These are phyloP conservation scores for Hygrocybe punicea DNA, from an alignment of 768 basidiomycete species.

Conservation along the genomic window DNA sequence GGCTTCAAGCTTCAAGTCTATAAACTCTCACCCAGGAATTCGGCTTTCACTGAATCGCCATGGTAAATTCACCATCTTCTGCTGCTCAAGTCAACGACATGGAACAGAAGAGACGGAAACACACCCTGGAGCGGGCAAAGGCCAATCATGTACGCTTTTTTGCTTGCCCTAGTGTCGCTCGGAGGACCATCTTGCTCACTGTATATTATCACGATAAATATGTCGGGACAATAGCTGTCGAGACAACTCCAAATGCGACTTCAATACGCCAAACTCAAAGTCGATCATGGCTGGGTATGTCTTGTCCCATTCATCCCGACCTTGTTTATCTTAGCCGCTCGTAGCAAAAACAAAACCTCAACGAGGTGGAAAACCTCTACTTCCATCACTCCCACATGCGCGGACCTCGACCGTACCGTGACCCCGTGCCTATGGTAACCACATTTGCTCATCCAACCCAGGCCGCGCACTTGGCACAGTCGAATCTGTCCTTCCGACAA, in stretches of 20 bases:
- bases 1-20: too few relatives aligned
- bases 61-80: constrained; percentile 35
- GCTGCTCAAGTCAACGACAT: background rate
- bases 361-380: constrained; percentile 81
- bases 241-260: constrained; percentile 70
- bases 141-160: constrained; percentile 49
- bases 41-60: constrained; percentile 12
- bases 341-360: constrained; percentile 73
- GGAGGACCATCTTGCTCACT: background rate
- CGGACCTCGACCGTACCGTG: background rate
- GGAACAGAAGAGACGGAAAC: constrained; percentile 40
- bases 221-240: constrained; percentile 47
- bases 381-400: constrained; percentile 61
- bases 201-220: background rate
- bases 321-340: too few relatives aligned
- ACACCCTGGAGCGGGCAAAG: constrained; percentile 53
- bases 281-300: constrained; percentile 78
- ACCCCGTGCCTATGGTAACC: background rate
- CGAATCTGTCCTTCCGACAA: constrained; percentile 2
- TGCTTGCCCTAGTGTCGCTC: background rate
- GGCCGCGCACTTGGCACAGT: background rate
- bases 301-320: background rate
- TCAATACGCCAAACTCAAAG: constrained; percentile 74
- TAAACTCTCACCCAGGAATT: too few relatives aligned
- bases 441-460: background rate